These are phyloP conservation scores for Raphanus hybrid DNA, from an alignment of 441 rosid genomes.

Conservation along the genomic window DNA sequence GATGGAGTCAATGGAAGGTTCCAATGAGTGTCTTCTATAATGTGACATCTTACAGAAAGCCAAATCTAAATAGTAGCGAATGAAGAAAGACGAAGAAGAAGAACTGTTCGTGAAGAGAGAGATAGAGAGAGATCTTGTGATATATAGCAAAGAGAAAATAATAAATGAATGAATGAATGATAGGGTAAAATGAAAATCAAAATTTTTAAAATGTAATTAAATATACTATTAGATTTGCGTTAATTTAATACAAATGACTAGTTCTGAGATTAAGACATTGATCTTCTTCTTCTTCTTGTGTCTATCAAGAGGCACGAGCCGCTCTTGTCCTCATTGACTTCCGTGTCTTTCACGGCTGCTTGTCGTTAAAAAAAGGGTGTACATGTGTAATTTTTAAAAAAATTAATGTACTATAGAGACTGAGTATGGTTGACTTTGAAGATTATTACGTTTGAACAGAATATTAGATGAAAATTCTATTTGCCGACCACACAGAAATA, in stretches of 20 bases:
- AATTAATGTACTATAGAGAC: slow-evolving; percentile 13
- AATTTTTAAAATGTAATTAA: neutral
- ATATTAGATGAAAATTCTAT: slow-evolving; percentile 14
- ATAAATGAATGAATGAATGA: slow-evolving; percentile 31
- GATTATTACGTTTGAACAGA: slow-evolving; percentile 25
- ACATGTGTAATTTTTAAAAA: neutral
- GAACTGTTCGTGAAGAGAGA: too few relatives aligned
- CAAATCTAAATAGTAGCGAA: neutral
- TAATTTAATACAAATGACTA: slow-evolving; percentile 1
- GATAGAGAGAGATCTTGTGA: too few relatives aligned
- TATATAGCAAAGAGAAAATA: neutral
- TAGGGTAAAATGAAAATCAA: slow-evolving; percentile 12
- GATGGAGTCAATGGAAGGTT: slow-evolving; percentile 46
- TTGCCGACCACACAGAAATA: slow-evolving; percentile 26
- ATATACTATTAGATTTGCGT: too few relatives aligned
- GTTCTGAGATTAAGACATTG: slow-evolving; percentile 41
- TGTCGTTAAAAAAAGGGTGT: slow-evolving; percentile 7
- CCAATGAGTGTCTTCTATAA: slow-evolving; percentile 43
- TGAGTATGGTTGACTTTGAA: slow-evolving; percentile 34
- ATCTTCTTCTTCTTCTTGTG: slow-evolving; percentile 20
- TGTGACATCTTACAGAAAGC: slow-evolving; percentile 39
- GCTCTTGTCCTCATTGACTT: slow-evolving; percentile 22
- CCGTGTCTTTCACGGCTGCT: slow-evolving; percentile 38
- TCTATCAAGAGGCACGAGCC: slow-evolving; percentile 36
- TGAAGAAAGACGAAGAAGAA: neutral